Base-by-base conservation (phyloP, 495 filamentous ascomycete species). In the Hypoxylon rickii region DNA sequence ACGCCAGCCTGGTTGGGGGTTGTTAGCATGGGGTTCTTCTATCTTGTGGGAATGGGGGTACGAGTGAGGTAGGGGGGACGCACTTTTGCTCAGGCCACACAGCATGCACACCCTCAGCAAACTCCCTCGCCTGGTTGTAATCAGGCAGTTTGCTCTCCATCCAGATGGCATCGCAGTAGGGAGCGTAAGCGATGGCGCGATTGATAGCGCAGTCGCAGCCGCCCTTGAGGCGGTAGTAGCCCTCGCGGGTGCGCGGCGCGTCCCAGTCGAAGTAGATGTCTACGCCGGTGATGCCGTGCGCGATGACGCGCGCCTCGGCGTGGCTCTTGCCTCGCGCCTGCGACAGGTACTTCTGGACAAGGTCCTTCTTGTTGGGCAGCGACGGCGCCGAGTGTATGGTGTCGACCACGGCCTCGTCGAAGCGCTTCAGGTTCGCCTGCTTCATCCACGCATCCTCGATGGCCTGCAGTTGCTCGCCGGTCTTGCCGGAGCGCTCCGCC, bases 141-240 rank as follows among this genome's bases (percentile, higher is more conserved):
- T 97, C 94, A 37, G 94, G 94, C 48, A 96, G 79, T 74, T 96
- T 96, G 78, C 85, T 90, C 84, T 98, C 94, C 94, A 98, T 98
- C 94, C 94, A 98, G 72, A 98, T 90, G 63, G 96, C 80, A 66
- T 98, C 94, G 39, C 87, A 86, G 75, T 96, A 97, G 7, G 94
- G 95, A 2, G 91, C 95, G 68, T 92, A 98, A 2, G 94, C 90
- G 34, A 95, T 75, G 3, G 90, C 94, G 29, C 94, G 84, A 79
- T 96, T 96, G 63, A 98, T 80, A 21, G 90, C 90, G 67, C 90
- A 96, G 66, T 90, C 86, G 61, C 90, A 96, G 48, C 94, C 94
- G 52, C 95, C 94, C 71, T 88, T 75, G 69, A 96, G 86, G 36
- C 94, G 79, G 76, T 97, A 97, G 80, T 84, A 98, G 12, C 94